Evolutionary conservation across 768 basidiomycete species (phyloP), one percentile per base, ranked within the genome.

Genomic region (Phallus indusiatus): DNA sequence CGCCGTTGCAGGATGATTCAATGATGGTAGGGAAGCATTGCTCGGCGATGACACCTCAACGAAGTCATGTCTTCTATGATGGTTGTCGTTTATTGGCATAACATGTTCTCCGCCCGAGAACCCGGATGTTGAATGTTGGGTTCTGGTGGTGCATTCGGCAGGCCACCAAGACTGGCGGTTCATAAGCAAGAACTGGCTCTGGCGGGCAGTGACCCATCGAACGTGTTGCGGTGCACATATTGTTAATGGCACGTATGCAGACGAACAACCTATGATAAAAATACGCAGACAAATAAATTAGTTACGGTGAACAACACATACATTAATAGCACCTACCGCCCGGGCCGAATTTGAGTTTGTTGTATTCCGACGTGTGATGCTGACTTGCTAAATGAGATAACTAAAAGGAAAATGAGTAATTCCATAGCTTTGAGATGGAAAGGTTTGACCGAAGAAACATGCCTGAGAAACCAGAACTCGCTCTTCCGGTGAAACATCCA

Each of bases 291-390:
- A 59, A 54, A 14, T 14, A 18, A 28, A 47, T 16, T 16, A 20
- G 53, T 35, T 14, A 7, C 28, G 28, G 28, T 28, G 28, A 7
- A 28, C 28, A 28, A 28, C 28, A 28, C 28, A 28, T 28, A 28
- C 28, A 28, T 28, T 28, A 28, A 28, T 28, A 28, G 28, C 28
- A 28, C 28, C 28, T 28, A 70, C 72, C 74, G 59, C 65, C 53
- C n/a, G 70, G 69, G 5, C 88, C 89, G 60, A 81, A 84, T 69
- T 89, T 88, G 22, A 82, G 69, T 56, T 79, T 77, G 64, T 80
- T 86, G 68, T 90, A 89, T 49, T 85, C 81, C 72, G 84, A 86
- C 58, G 66, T 55, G 64, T 90, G 88, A 70, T 89, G 85, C 64
- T 90, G 87, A 6, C 86, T 88, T 1, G 86, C 86, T 17, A 90